Evolutionary conservation across 441 rosid genomes (phyloP).

Genomic region (Gossypium davidsonii): DNA sequence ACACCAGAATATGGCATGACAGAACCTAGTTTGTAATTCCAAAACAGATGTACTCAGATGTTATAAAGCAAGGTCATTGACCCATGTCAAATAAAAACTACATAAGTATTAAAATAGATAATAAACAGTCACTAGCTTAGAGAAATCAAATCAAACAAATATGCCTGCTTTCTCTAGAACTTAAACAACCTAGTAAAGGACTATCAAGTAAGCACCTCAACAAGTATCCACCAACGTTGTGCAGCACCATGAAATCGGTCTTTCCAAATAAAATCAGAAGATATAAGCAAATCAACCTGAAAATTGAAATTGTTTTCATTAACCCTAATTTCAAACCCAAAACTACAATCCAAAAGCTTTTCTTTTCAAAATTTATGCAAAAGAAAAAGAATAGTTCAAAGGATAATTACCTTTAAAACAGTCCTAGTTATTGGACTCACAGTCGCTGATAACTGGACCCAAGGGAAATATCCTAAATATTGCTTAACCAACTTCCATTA

Average conservation of each 20-base stretch:
- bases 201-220: constrained; percentile 53
- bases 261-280: constrained; percentile 89
- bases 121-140: neutral
- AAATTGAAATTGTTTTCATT: constrained; percentile 15
- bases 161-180: constrained; percentile 5
- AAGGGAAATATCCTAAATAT: constrained; percentile 79
- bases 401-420: constrained; percentile 74
- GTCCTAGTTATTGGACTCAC: constrained; percentile 99
- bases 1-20: neutral
- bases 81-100: neutral
- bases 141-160: neutral
- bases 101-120: neutral
- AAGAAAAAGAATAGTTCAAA: constrained; percentile 9
- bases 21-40: neutral
- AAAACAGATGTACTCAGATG: neutral
- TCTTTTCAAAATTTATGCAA: constrained; percentile 7
- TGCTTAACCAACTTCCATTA: constrained; percentile 80
- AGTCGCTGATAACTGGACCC: constrained; percentile 75
- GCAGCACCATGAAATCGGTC: constrained; percentile 93
- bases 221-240: constrained; percentile 97
- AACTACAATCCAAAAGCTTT: constrained; percentile 11
- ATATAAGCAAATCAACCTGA: constrained; percentile 85
- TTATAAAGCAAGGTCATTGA: neutral
- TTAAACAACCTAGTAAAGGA: constrained; percentile 4
- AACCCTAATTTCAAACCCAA: constrained; percentile 8